Percentiles rank a stretch among this genome's conserved stretches.
Evolutionary conservation across 2,329 filamentous ascomycete species (phyloP).

Genomic region (Purpureocillium takamizusanense): DNA sequence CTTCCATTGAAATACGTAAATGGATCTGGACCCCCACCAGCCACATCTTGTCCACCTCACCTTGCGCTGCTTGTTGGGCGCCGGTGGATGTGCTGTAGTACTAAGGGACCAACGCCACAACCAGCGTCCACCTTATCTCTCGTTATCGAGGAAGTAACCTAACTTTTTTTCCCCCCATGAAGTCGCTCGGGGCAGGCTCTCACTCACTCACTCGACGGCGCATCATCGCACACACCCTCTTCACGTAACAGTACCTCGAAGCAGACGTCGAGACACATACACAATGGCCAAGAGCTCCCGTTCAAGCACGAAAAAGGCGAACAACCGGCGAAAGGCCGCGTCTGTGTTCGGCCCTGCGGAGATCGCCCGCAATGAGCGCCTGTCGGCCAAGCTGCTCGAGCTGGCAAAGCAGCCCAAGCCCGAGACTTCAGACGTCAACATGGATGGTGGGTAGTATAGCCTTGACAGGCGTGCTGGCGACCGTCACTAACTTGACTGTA

Average conservation of each 20-base stretch:
- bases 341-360: slow-evolving; percentile 80
- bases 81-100: too few relatives aligned
- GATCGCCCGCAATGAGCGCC: slow-evolving; percentile 67
- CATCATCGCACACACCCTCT: too few relatives aligned
- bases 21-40: too few relatives aligned
- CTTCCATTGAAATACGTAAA: too few relatives aligned
- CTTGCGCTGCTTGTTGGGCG: too few relatives aligned
- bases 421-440: slow-evolving; percentile 38
- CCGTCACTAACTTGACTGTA: background rate
- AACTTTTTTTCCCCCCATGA: slow-evolving; percentile 3
- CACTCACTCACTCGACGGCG: too few relatives aligned
- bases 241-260: too few relatives aligned
- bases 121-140: background rate
- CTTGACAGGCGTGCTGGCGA: too few relatives aligned
- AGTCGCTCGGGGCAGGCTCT: too few relatives aligned
- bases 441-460: slow-evolving; percentile 26
- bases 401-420: slow-evolving; percentile 70
- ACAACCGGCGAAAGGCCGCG: slow-evolving; percentile 71
- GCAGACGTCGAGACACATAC: slow-evolving; percentile 1
- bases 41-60: background rate
- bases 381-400: slow-evolving; percentile 79
- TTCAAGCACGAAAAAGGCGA: slow-evolving; percentile 71
- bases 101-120: background rate
- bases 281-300: slow-evolving; percentile 83
- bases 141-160: too few relatives aligned